Conservation (phyloP, 2,329 filamentous ascomycete genomes). For the Ceratocystiopsis sp. region DNA sequence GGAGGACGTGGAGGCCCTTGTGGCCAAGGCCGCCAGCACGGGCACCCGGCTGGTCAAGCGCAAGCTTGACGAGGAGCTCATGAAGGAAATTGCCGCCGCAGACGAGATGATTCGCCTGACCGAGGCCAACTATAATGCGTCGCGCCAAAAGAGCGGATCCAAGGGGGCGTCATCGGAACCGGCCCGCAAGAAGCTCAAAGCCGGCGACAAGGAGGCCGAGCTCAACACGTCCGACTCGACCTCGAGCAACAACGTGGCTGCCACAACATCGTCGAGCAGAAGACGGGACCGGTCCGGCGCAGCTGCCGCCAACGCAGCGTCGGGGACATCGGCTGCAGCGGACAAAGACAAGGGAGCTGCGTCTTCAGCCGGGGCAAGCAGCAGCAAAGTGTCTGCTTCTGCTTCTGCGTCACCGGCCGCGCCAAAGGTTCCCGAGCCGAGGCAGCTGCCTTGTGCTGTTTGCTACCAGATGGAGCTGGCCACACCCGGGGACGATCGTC, state of each 20-base stretch:
- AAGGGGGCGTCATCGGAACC: constrained; percentile 24
- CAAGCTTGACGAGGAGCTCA: constrained; percentile 78
- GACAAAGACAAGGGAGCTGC: neutral
- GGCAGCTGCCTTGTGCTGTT: constrained; percentile 66
- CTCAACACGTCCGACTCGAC: constrained; percentile 26
- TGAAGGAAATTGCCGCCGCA: constrained; percentile 52
- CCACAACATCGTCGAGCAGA: constrained; percentile 26
- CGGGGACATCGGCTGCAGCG: neutral
- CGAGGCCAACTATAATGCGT: constrained; percentile 10
- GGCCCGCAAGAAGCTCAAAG: constrained; percentile 49
- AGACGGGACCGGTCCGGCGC: constrained; percentile 26
- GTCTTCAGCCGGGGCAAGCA: constrained; percentile 16
- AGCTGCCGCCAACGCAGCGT: constrained; percentile 1
- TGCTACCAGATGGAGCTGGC: constrained; percentile 56
- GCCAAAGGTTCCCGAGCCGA: constrained; percentile 65
- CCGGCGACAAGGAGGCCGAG: constrained; percentile 4
- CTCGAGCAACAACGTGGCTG: constrained; percentile 27
- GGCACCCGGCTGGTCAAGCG: constrained; percentile 75
- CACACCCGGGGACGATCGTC: constrained; percentile 44
- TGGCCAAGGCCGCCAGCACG: constrained; percentile 67
- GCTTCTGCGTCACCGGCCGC: constrained; percentile 41
- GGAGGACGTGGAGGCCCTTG: constrained; percentile 82
- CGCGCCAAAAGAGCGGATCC: too few species aligned
- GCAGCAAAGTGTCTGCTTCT: constrained; percentile 6
- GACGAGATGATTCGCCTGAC: constrained; percentile 40